These are phyloP conservation scores for Vinca minor DNA, from an alignment of 257 asterid species.

Conservation along the genomic window DNA sequence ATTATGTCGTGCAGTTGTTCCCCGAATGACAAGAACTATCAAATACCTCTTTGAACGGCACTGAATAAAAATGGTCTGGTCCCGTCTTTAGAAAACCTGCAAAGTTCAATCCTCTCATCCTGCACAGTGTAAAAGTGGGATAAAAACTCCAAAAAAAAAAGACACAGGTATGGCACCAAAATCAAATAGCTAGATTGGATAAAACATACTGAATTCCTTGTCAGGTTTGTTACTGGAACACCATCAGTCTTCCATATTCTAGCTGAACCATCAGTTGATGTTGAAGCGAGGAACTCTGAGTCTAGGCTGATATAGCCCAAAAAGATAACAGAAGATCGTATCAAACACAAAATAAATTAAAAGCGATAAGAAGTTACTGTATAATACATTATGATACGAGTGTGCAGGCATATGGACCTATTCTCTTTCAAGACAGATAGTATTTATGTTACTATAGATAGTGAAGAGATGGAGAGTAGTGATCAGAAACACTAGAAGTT, in stretches of 20 bases:
- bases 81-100: constrained; percentile 96
- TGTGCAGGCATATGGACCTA: not conserved
- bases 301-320: constrained; percentile 55
- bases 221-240: constrained; percentile 62
- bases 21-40: constrained; percentile 3
- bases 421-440: too few relatives aligned
- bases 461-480: not conserved
- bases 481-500: not conserved
- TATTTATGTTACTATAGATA: not conserved
- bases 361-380: not conserved
- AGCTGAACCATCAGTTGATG: constrained; percentile 90
- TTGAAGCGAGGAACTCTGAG: constrained; percentile 86
- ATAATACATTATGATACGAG: not conserved
- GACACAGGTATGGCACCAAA: constrained; percentile 15
- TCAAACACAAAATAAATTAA: not conserved
- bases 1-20: not conserved
- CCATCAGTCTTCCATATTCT: constrained; percentile 95
- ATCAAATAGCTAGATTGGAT: not conserved
- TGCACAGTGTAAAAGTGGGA: constrained; percentile 19
- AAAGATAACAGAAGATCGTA: constrained; percentile 3
- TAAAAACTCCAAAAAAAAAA: constrained; percentile 3
- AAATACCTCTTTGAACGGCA: constrained; percentile 68
- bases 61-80: constrained; percentile 87
- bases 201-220: constrained; percentile 63
- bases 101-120: constrained; percentile 87